These are phyloP conservation scores for Bacterosira constricta DNA, from an alignment of 108 stramenopile genomes.

Conservation along the genomic window DNA sequence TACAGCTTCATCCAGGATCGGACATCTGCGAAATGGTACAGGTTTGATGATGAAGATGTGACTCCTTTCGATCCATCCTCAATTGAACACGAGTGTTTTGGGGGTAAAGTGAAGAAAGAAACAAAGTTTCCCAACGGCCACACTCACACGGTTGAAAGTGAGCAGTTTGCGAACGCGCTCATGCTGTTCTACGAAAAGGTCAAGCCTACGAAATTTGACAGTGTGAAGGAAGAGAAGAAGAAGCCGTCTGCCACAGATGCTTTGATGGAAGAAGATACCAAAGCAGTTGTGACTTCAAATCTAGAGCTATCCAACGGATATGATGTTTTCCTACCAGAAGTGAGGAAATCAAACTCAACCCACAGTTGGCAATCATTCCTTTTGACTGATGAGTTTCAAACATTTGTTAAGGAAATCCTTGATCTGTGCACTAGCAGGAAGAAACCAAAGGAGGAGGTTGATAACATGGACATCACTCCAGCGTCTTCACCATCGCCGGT, in stretches of 20 bases:
- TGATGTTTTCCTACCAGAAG: constrained; percentile 87
- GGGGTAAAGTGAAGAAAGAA: constrained; percentile 93
- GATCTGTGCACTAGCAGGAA: constrained; percentile 48
- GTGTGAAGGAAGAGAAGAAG: constrained; percentile 16
- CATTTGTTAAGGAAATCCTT: constrained; percentile 81
- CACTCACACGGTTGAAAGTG: constrained; percentile 90
- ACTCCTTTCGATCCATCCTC: constrained; percentile 89
- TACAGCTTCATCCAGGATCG: constrained; percentile 96
- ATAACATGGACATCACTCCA: constrained; percentile 54
- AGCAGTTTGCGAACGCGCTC: constrained; percentile 95
- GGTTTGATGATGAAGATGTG: constrained; percentile 98
- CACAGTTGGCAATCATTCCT: constrained; percentile 89
- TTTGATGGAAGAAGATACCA: constrained; percentile 41
- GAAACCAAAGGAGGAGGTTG: constrained; percentile 10
- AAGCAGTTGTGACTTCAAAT: background rate
- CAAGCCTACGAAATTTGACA: constrained; percentile 58
- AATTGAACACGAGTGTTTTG: constrained; percentile 94
- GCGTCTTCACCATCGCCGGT: constrained; percentile 25
- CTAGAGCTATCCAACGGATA: constrained; percentile 59
- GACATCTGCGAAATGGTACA: constrained; percentile 87
- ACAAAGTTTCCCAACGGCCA: constrained; percentile 91
- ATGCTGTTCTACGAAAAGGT: constrained; percentile 99
- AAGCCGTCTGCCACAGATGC: background rate
- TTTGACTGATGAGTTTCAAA: constrained; percentile 90
- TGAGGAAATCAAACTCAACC: constrained; percentile 82